Evolutionary conservation across 805 yeast genomes (phyloP), one percentile per base, ranked within the genome.

Genomic region (Metschnikowia kunwiensis): DNA sequence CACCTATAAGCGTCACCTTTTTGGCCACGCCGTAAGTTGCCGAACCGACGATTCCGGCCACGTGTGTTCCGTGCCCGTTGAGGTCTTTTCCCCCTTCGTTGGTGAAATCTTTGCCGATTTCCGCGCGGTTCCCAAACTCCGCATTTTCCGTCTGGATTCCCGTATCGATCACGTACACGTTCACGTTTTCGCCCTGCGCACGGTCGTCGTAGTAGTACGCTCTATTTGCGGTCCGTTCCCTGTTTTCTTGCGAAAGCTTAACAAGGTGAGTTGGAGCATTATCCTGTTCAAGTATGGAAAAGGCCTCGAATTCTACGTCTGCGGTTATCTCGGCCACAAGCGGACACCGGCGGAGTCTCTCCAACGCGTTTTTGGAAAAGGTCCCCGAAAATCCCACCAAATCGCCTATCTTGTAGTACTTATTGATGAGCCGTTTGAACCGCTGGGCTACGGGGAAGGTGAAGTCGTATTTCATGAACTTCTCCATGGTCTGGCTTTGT

Each of bases 321-420:
- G 82, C 82, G 0, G 83, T 78, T 3, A 87, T 67, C 24, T 78
- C 83, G 3, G 78, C 77, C 23, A 87, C 80, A 53, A 46, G 78
- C 2, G 86, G 87, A 51, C 79, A 80, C 14, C 55, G 58, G 27
- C 65, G 65, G 41, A 82, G 68, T 47, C 72, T 63, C 7, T 66
- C 69, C 24, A 76, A 49, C 1, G 72, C 63, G 8, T 65, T 75
- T 18, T 60, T 55, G 8, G 80, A 64, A 53, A 82, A 76, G 36
- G 70, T 71, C 1, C 88, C 87, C 0, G 81, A 70, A 43, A 87
- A 75, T 0, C 84, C 94, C 45, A 74, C 77, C 53, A 85, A 82
- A 15, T 69, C 70, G 1, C 94, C 94, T 51, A 86, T 77, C 0
- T 83, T 70, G 46, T 78, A 78, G 9, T 74, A 64, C 37, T 72